phyloP scores from a whole-genome alignment of 2,329 filamentous ascomycete species.

The Diaporthe citrichinensis region DNA sequence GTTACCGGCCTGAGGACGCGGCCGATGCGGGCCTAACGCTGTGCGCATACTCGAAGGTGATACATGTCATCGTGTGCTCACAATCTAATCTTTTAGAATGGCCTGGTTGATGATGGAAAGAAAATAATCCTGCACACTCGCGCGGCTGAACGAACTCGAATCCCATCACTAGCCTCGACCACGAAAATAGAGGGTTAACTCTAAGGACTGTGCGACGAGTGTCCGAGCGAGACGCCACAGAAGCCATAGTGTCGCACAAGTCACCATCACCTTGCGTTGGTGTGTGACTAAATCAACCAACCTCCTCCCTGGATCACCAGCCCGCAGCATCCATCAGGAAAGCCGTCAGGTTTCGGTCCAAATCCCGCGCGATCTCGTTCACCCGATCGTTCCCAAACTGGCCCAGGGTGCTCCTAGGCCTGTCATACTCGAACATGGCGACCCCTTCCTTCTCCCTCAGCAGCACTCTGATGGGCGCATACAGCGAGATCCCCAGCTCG shows the following conservation, averaged over 20 bases:
- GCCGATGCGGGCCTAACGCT: too few relatives aligned
- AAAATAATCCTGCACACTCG: too few relatives aligned
- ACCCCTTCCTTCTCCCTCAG: background rate
- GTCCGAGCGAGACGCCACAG: background rate
- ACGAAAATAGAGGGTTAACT: background rate
- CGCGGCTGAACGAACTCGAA: too few relatives aligned
- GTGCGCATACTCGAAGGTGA: too few relatives aligned
- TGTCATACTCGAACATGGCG: conserved; percentile 1
- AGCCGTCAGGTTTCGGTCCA: background rate
- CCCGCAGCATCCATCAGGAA: background rate
- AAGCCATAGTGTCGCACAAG: background rate
- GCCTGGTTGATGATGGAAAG: too few relatives aligned
- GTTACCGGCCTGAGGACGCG: background rate
- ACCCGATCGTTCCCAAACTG: background rate
- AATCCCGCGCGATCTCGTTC: background rate
- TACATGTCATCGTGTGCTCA: too few relatives aligned
- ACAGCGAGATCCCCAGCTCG: background rate
- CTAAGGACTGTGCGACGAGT: background rate
- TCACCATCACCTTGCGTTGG: background rate
- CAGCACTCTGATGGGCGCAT: background rate
- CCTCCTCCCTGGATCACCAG: background rate
- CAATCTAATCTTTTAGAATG: too few relatives aligned
- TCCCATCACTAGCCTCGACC: too few relatives aligned
- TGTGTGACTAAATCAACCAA: background rate
- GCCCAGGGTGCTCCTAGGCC: background rate